Conservation (phyloP, 768 basidiomycete genomes). For the Boletus coccyginus region DNA sequence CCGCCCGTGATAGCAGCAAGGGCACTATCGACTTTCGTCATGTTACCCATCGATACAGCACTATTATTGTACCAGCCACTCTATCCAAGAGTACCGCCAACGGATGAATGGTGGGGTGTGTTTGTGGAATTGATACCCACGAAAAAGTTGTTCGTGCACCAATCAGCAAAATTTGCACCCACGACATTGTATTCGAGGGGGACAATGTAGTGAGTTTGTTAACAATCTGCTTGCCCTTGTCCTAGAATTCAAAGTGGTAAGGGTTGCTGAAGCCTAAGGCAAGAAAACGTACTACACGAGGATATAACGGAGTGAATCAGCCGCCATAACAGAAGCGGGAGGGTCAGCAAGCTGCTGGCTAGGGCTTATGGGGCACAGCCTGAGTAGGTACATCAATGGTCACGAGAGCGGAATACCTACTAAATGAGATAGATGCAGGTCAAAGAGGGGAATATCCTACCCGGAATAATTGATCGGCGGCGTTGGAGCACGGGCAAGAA, state of each 20-base stretch:
- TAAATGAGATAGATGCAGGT: too few relatives aligned
- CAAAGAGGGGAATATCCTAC: too few relatives aligned
- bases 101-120: conserved; percentile 59
- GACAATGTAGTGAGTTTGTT: conserved; percentile 42
- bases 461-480: too few relatives aligned
- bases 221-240: neutral
- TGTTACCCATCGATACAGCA: conserved; percentile 56
- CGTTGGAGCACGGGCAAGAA: too few relatives aligned
- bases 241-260: neutral
- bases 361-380: too few relatives aligned
- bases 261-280: too few relatives aligned
- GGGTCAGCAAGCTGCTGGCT: too few relatives aligned
- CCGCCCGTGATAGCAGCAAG: conserved; percentile 27
- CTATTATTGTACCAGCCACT: conserved; percentile 66
- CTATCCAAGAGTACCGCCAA: conserved; percentile 49
- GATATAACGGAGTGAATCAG: too few relatives aligned
- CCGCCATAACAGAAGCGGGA: too few relatives aligned
- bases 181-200: conserved; percentile 53
- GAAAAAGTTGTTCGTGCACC: conserved; percentile 36
- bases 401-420: too few relatives aligned
- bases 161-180: conserved; percentile 39
- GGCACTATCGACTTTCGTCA: conserved; percentile 52
- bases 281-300: too few relatives aligned
- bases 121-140: conserved; percentile 62
- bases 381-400: too few relatives aligned